Evolutionary conservation across 768 basidiomycete species (phyloP).

Genomic region (Royoungia palumana): DNA sequence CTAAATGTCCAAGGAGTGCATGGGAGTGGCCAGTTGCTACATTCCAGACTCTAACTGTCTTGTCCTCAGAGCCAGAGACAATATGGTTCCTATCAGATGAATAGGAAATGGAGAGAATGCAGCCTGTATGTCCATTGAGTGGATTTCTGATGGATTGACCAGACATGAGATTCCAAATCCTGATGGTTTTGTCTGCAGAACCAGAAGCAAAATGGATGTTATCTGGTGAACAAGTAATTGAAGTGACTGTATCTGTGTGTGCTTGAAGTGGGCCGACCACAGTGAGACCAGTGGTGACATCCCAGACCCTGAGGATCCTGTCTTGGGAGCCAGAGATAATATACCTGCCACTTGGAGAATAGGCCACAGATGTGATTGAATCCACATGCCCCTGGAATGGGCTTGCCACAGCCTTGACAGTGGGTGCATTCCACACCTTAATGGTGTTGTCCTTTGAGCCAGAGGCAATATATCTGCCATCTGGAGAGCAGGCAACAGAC

Average conservation of each 20-base stretch:
- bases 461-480: not conserved
- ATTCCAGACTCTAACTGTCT: not conserved
- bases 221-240: slow-evolving; percentile 1
- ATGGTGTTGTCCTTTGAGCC: not conserved
- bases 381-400: slow-evolving; percentile 1
- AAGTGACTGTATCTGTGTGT: not conserved
- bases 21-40: not conserved
- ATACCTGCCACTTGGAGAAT: not conserved
- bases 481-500: not conserved
- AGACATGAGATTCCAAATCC: not conserved
- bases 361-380: not conserved
- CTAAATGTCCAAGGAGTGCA: not conserved
- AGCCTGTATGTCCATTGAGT: not conserved
- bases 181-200: not conserved
- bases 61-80: not conserved
- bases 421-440: not conserved
- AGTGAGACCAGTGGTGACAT: not conserved
- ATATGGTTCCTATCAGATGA: not conserved
- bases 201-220: not conserved
- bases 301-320: not conserved
- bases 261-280: not conserved
- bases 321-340: not conserved
- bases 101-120: not conserved
- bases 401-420: not conserved
- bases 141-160: not conserved